Conservation (phyloP, 768 basidiomycete species). For the Leccinum boreale region DNA sequence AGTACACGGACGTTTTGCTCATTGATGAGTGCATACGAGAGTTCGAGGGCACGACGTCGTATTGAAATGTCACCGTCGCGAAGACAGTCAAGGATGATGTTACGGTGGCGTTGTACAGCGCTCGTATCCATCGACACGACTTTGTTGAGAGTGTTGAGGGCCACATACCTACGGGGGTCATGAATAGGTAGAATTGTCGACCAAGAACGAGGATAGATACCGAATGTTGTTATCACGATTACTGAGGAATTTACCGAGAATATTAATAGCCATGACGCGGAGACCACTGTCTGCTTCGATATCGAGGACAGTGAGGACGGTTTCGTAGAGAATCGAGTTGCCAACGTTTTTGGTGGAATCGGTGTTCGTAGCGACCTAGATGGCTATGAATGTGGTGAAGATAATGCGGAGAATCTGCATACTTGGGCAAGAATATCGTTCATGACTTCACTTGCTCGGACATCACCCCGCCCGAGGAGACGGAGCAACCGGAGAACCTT, state of each 20-base stretch:
- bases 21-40: constrained; percentile 96
- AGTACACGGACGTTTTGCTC: constrained; percentile 91
- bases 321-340: constrained; percentile 96
- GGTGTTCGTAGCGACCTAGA: constrained; percentile 96
- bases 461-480: constrained; percentile 82
- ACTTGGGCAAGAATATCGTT: constrained; percentile 98
- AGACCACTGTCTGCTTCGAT: constrained; percentile 96
- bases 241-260: constrained; percentile 94
- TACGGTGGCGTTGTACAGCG: constrained; percentile 96
- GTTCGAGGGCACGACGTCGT: constrained; percentile 90
- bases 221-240: constrained; percentile 99
- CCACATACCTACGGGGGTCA: constrained; percentile 72
- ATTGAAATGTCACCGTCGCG: constrained; percentile 99
- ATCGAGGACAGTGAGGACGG: constrained; percentile 92
- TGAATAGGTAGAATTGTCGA: constrained; percentile 4
- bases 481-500: constrained; percentile 89
- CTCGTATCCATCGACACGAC: constrained; percentile 97
- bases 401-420: constrained; percentile 7
- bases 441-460: constrained; percentile 90
- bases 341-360: constrained; percentile 98
- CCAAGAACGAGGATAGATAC: constrained; percentile 41
- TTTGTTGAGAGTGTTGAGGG: constrained; percentile 96
- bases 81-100: constrained; percentile 97
- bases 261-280: constrained; percentile 99
- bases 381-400: constrained; percentile 1